Conservation (phyloP, 2,329 filamentous ascomycete genomes). For the Furcasterigmium furcatum region DNA sequence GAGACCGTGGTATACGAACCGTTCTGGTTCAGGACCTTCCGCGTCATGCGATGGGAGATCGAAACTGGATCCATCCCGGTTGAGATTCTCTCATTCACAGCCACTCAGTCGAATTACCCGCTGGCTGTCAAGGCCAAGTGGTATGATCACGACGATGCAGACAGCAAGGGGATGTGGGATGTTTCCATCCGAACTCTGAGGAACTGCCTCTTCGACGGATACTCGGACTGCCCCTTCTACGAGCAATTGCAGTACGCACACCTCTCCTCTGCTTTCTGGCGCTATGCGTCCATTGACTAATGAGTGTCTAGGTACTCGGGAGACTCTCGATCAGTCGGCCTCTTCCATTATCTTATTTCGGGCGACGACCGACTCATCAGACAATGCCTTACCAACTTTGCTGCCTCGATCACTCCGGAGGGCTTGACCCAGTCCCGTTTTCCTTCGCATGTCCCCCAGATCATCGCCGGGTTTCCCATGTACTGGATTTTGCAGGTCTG, state of each 20-base stretch:
- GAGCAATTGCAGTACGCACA: slow-evolving; percentile 26
- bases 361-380: slow-evolving; percentile 25
- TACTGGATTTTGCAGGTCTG: slow-evolving; percentile 30
- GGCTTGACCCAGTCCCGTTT: slow-evolving; percentile 28
- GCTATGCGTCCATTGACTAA: too few relatives aligned
- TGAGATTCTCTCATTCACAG: background rate
- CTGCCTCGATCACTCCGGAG: slow-evolving; percentile 16
- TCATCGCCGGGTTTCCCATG: slow-evolving; percentile 31
- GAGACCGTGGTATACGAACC: slow-evolving; percentile 8
- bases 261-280: too few relatives aligned
- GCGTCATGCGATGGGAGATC: slow-evolving; percentile 9
- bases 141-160: slow-evolving; percentile 2
- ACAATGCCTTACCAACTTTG: slow-evolving; percentile 22
- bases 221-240: slow-evolving; percentile 29
- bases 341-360: slow-evolving; percentile 25
- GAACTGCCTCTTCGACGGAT: slow-evolving; percentile 24
- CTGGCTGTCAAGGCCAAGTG: background rate
- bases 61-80: slow-evolving; percentile 30
- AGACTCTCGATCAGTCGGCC: too few relatives aligned
- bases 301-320: too few relatives aligned
- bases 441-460: slow-evolving; percentile 28
- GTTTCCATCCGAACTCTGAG: slow-evolving; percentile 15
- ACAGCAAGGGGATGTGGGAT: slow-evolving; percentile 15
- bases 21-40: slow-evolving; percentile 14
- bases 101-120: background rate